A percentile compares a stretch with the other conserved stretches of the same genome.
phyloP scores from a whole-genome alignment of 1,139 yeast genomes.

The Eremothecium coryli region DNA sequence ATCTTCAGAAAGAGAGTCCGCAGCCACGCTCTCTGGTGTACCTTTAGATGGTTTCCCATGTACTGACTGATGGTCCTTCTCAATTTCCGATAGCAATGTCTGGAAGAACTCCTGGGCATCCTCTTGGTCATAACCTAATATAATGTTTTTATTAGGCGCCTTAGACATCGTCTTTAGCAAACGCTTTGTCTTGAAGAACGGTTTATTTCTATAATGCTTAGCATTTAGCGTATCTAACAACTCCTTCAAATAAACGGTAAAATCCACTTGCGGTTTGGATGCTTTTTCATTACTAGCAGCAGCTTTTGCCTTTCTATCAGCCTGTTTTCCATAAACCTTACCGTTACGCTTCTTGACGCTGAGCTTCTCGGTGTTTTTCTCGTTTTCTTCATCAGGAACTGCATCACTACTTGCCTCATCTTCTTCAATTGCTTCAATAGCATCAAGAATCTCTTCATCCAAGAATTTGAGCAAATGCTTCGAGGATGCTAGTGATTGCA shows the following conservation, averaged over 20 bases:
- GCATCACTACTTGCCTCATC: constrained; percentile 17
- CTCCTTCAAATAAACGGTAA: constrained; percentile 44
- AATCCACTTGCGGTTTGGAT: constrained; percentile 32
- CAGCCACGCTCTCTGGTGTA: constrained; percentile 18
- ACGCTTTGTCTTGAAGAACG: constrained; percentile 58
- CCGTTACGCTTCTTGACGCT: constrained; percentile 6
- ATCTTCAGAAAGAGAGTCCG: constrained; percentile 21
- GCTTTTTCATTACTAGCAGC: constrained; percentile 13
- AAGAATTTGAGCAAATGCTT: constrained; percentile 50
- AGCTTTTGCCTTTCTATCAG: constrained; percentile 12
- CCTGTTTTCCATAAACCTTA: constrained; percentile 19
- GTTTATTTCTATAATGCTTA: constrained; percentile 39
- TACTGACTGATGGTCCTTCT: constrained; percentile 41
- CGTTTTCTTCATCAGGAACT: constrained; percentile 6
- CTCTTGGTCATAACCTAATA: constrained; percentile 80
- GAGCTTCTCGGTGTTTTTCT: constrained; percentile 6
- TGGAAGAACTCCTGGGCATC: constrained; percentile 95
- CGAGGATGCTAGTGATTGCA: constrained; percentile 77
- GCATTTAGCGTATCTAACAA: constrained; percentile 49
- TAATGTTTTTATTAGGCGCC: constrained; percentile 67
- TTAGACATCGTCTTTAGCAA: constrained; percentile 65
- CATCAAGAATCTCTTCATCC: constrained; percentile 29
- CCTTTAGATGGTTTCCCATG: constrained; percentile 10
- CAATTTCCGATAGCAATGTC: constrained; percentile 62
- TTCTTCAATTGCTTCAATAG: constrained; percentile 3